phyloP scores from a whole-genome alignment of 495 filamentous ascomycete species.

The Aspergillus leporis region DNA sequence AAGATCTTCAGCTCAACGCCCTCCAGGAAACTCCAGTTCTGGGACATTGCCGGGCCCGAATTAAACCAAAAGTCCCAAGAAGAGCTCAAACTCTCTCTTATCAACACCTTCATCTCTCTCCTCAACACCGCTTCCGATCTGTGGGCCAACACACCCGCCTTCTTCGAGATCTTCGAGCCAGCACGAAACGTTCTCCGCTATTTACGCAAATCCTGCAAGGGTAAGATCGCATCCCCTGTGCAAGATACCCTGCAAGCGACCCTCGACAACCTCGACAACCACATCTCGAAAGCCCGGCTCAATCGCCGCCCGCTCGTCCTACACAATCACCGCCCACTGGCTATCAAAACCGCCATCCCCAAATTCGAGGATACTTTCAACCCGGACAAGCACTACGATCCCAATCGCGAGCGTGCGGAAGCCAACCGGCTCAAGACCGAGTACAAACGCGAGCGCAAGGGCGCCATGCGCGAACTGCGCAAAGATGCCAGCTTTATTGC shows the following conservation, averaged over 20 bases:
- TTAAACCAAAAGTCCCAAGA: conserved; percentile 31
- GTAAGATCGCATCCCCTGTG: conserved; percentile 48
- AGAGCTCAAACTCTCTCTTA: conserved; percentile 58
- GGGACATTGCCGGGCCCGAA: conserved; percentile 50
- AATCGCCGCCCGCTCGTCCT: conserved; percentile 77
- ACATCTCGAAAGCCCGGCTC: conserved; percentile 57
- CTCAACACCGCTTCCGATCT: conserved; percentile 60
- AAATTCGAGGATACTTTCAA: conserved; percentile 98
- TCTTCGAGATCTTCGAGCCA: conserved; percentile 70
- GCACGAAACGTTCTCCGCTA: conserved; percentile 55
- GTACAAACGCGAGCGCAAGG: conserved; percentile 93
- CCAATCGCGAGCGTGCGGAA: conserved; percentile 83
- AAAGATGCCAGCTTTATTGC: conserved; percentile 94
- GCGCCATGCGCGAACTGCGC: conserved; percentile 87
- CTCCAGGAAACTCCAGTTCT: conserved; percentile 42
- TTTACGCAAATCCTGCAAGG: conserved; percentile 51
- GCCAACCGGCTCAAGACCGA: conserved; percentile 77
- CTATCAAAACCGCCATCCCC: conserved; percentile 85
- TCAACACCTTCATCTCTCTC: conserved; percentile 57
- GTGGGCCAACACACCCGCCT: conserved; percentile 68
- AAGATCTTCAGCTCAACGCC: conserved; percentile 27
- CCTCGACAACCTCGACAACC: conserved; percentile 42
- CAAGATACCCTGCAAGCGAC: conserved; percentile 36
- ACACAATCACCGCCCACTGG: conserved; percentile 84
- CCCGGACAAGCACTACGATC: conserved; percentile 93